Base-by-base conservation (phyloP, 2,329 filamentous ascomycete genomes). In the Apiospora arundinis region DNA sequence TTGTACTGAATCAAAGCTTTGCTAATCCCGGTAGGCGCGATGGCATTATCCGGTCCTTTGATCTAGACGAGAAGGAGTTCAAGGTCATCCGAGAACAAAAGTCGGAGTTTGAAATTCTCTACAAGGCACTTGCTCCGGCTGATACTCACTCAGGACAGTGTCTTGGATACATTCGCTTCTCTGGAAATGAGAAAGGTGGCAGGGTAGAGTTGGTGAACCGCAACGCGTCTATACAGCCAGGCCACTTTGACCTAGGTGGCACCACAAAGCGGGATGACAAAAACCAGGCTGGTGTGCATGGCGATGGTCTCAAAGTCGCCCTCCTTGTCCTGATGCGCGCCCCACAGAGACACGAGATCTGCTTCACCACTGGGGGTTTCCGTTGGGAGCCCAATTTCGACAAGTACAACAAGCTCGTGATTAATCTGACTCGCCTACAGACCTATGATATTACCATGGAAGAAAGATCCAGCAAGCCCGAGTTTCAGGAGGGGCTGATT, bases 401-500 rank as follows among this genome's bases (percentile, higher is more conserved):
- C 8, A 32, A 32, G 1, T 25, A 56, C 2, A 1, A 21, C 25
- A 56, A 56, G 9, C 49, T 56, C 12, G 49, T 56, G 25, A 16
- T 56, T 3, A 18, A 56, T 18, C 5, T 32, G 25, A 56, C 5
- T 32, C 49, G 49, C 7, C 12, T 56, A 32, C 49, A 56, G 28
- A 12, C 4, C 1, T 32, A 18, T 12, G 49, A 56, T 8, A 32
- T 32, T 18, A 2, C 12, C 6, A 9, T 32, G 14, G 49, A 56
- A 0, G 49, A 28, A 18, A 18, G 49, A 56, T 56, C 14, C 5
- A 56, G 49, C 25, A 32, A 69, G 60, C 0, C 70, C 69, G 0
- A 66, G 71, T 16, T 49, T 6, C 56, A 70, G 11, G 70, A 65
- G 16, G 72, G 60, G 3, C 60, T 75, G 37, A 56, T 74, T 16